phyloP scores from a whole-genome alignment of 495 filamentous ascomycete genomes.

The Bacidia rubella region DNA sequence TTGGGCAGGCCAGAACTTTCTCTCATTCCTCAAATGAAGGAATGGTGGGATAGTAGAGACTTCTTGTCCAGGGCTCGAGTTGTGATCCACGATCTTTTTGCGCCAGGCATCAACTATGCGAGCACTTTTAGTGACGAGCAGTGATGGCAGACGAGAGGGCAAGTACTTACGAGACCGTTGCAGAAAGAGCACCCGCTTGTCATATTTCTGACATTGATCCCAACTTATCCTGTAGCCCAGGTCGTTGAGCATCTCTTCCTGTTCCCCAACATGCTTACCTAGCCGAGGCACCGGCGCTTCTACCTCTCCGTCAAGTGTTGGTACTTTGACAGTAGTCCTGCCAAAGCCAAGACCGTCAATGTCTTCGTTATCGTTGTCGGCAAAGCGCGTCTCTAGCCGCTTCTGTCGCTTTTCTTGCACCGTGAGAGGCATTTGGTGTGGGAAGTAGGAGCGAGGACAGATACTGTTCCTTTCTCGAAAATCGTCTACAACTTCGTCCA shows the following conservation, averaged over 20 bases:
- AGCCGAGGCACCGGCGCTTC: slow-evolving; percentile 62
- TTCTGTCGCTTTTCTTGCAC: slow-evolving; percentile 37
- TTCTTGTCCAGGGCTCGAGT: slow-evolving; percentile 61
- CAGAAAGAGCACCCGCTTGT: slow-evolving; percentile 71
- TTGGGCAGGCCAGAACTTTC: slow-evolving; percentile 52
- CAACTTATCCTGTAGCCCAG: slow-evolving; percentile 90
- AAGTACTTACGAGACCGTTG: slow-evolving; percentile 74
- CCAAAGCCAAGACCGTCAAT: slow-evolving; percentile 45
- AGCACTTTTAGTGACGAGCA: too few species aligned
- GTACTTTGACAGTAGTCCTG: slow-evolving; percentile 51
- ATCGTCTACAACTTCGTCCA: slow-evolving; percentile 86
- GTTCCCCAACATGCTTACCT: slow-evolving; percentile 48
- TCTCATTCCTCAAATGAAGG: slow-evolving; percentile 81
- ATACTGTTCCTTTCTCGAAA: slow-evolving; percentile 81
- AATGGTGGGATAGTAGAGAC: slow-evolving; percentile 58
- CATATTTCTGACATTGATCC: slow-evolving; percentile 82
- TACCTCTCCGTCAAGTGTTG: slow-evolving; percentile 60
- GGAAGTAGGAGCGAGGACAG: slow-evolving; percentile 79
- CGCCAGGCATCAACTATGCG: slow-evolving; percentile 82
- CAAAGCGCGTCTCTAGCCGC: slow-evolving; percentile 51
- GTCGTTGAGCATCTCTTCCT: slow-evolving; percentile 81
- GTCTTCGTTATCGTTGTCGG: slow-evolving; percentile 41
- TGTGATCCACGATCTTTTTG: slow-evolving; percentile 76
- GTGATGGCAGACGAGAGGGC: neutral
- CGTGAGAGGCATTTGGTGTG: slow-evolving; percentile 63